phyloP scores from a whole-genome alignment of 805 yeast species.

The Soucietia sequanensis region DNA sequence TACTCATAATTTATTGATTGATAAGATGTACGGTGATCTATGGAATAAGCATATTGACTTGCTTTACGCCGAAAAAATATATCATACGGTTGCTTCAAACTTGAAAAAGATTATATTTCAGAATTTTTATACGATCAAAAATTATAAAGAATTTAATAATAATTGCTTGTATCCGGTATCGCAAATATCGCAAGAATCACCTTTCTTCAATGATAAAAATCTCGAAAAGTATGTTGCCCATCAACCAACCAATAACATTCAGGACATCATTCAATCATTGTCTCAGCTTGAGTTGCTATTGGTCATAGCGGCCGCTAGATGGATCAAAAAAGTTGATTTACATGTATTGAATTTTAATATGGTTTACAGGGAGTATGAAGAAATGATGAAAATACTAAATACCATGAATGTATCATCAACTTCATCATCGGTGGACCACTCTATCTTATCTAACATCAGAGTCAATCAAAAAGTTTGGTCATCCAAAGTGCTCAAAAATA shows the following conservation, averaged over 20 bases:
- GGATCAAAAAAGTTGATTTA: slow-evolving; percentile 54
- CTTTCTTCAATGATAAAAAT: slow-evolving; percentile 22
- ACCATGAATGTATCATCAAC: slow-evolving; percentile 17
- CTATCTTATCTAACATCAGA: slow-evolving; percentile 30
- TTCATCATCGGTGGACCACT: slow-evolving; percentile 36
- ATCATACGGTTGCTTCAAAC: slow-evolving; percentile 7
- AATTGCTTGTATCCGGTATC: slow-evolving; percentile 42
- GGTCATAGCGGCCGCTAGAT: slow-evolving; percentile 73
- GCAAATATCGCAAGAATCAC: slow-evolving; percentile 17
- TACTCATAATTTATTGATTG: slow-evolving; percentile 14
- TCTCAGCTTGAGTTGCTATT: slow-evolving; percentile 73
- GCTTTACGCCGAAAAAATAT: slow-evolving; percentile 20
- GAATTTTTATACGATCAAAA: slow-evolving; percentile 60
- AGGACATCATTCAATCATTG: slow-evolving; percentile 34
- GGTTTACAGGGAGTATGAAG: slow-evolving; percentile 72
- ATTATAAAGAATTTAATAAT: slow-evolving; percentile 50
- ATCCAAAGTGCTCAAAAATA: slow-evolving; percentile 55
- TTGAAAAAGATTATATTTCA: slow-evolving; percentile 17
- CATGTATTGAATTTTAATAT: slow-evolving; percentile 72
- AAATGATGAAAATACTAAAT: slow-evolving; percentile 47
- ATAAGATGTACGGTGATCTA: slow-evolving; percentile 18
- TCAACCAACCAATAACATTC: slow-evolving; percentile 22
- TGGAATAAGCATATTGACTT: slow-evolving; percentile 48
- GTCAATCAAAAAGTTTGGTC: slow-evolving; percentile 55
- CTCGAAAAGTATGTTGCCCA: slow-evolving; percentile 21